Conservation (phyloP, 1,284 basidiomycete species). For the Golubevia sp. region DNA sequence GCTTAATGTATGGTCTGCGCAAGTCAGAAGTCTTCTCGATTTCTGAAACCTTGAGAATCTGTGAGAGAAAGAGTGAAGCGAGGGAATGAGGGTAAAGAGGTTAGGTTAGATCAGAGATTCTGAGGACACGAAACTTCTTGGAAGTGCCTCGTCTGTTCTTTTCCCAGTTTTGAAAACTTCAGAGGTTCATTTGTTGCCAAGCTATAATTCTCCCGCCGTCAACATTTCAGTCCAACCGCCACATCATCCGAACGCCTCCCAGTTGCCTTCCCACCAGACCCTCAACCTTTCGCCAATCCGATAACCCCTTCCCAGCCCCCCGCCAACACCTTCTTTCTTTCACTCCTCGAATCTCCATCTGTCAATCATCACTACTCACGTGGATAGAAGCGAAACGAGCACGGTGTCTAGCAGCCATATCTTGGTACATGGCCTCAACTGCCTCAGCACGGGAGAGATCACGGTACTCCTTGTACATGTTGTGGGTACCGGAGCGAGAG, state of each 20-base stretch:
- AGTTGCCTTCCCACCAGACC: background rate
- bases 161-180: background rate
- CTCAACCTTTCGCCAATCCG: too few relatives aligned
- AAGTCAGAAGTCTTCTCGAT: slow-evolving; percentile 56
- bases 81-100: too few relatives aligned
- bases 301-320: too few relatives aligned
- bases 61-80: slow-evolving; percentile 1
- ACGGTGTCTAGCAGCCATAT: slow-evolving; percentile 61
- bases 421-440: slow-evolving; percentile 60
- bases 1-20: slow-evolving; percentile 61
- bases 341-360: too few relatives aligned
- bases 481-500: slow-evolving; percentile 62
- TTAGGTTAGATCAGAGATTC: background rate
- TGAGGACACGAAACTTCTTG: slow-evolving; percentile 23
- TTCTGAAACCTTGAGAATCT: slow-evolving; percentile 59
- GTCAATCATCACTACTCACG: slow-evolving; percentile 18
- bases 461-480: slow-evolving; percentile 63
- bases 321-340: too few relatives aligned
- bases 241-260: background rate
- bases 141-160: background rate
- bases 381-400: slow-evolving; percentile 60
- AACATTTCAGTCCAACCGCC: too few relatives aligned
- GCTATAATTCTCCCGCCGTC: background rate
- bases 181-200: background rate
- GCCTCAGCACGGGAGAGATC: slow-evolving; percentile 53